Base-by-base conservation (phyloP, 164 flowering plant genomes). In the Aristolochia californica region DNA sequence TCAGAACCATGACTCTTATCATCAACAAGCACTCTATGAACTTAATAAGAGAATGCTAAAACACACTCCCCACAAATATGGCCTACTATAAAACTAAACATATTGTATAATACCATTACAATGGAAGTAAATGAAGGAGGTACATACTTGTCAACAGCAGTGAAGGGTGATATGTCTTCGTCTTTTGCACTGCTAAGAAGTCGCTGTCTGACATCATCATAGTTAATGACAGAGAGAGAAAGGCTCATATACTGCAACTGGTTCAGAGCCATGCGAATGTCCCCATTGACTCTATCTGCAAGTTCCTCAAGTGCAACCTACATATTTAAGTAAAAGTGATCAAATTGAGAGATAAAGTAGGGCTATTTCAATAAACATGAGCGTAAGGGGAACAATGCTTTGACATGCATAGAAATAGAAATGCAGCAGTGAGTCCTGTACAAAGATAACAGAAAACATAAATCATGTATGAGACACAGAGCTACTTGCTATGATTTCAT, bases 161-260 rank as follows among this genome's bases (percentile, higher is more conserved):
- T 76, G 62, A 93, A 93, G n/a, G 99, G 99, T 56, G 97, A 87
- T 49, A 93, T 89, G 66, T 89, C 99, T 84, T 87, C 96, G 77
- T 93, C 99, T 58, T 93, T 93, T 20, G 85, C 71, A 75, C 90
- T 93, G 73, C 72, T 79, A 51, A 81, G 85, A 68, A 93, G 84
- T n/a, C 97, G 97, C 44, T 77, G 73, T 64, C 85, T 80, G 23
- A 93, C 68, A 68, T 89, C 96, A 78, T 89, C 99, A 68, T 84
- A 93, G 50, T 85, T 77, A 57, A 93, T 84, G 49, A 76, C 74
- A 55, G 97, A 80, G 82, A 77, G 78, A 58, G 95, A 87, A 57
- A 87, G 83, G 57, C 96, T 85, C 97, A 93, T 87, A 67, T 89
- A 93, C 58, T 89, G 93, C 73, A 93, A 67, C 69, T 89, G 96